Evolutionary conservation across 108 stramenopile species (phyloP), one percentile per base, ranked within the genome.

Genomic region (Asterionellopsis glacialis): DNA sequence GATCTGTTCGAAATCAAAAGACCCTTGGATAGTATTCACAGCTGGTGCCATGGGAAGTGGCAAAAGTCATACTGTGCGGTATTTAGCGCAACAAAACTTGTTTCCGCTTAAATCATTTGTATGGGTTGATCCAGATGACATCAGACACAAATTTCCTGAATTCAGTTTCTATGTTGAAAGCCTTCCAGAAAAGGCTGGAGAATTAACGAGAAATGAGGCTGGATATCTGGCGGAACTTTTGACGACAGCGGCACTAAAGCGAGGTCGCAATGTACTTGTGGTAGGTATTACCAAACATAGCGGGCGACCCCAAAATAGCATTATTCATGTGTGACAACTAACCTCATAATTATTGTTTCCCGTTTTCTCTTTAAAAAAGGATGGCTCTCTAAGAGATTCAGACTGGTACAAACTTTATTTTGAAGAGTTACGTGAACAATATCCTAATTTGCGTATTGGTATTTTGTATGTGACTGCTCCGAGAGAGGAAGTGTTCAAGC

Each of bases 1-100:
- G 6, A 41, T 43, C 14, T 66, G 57, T 54, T 51, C 26, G 1
- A 58, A 52, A n/a, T 59, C 77, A 13, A 28, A 59, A 42, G 14
- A 61, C 14, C 79, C 62, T 3, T 81, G 79, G 79, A 56, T 69
- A 21, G 80, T 85, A 23, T 89, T 85, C 57, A 92, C 88, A 51
- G 91, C 91, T 22, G 91, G 91, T 9, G 85, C 77, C n/a, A 90
- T 90, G 87, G 88, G 92, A 25, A 85, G 85, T 11, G 92, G 92
- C 0, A 93, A 93, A 61, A 65, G 75, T 18, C 74, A 87, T 55
- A 85, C 84, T 23, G 76, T 90, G 39, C 60, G 70, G 41, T 45
- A 67, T 42, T 51, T 87, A 44, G 57, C 68, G 16, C 42, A 70
- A 15, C 45, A 65, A 47, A 79, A 74, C 9, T 61, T 57, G n/a